Conservation (phyloP, 371 early-diverging fungal genomes). For the Syncephalastrum monosporum region DNA sequence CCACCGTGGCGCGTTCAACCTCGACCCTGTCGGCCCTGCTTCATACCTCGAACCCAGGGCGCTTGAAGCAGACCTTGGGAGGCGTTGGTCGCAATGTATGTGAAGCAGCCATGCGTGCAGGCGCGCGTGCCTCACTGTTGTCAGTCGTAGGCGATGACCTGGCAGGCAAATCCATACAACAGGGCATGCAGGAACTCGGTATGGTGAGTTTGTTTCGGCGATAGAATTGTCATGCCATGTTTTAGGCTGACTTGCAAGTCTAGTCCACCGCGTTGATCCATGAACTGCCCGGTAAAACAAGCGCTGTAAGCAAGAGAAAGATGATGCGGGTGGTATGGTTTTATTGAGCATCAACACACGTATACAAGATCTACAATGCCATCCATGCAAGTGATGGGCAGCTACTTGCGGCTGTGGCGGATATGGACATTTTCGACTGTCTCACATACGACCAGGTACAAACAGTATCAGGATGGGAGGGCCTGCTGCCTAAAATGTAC, state of each 20-base stretch:
- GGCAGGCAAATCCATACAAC: constrained; percentile 52
- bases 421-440: constrained; percentile 76
- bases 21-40: constrained; percentile 17
- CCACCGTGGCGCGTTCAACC: constrained; percentile 22
- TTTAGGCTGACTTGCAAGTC: not conserved
- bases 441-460: constrained; percentile 37
- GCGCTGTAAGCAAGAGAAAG: constrained; percentile 27
- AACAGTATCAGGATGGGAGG: no score
- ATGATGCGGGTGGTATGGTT: no score
- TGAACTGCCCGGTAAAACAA: constrained; percentile 16
- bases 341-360: not conserved
- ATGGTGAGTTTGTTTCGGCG: constrained; percentile 36
- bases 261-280: constrained; percentile 37
- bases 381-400: constrained; percentile 72
- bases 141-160: constrained; percentile 76
- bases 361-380: constrained; percentile 71
- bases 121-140: constrained; percentile 59
- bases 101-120: constrained; percentile 71
- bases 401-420: constrained; percentile 80
- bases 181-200: constrained; percentile 53
- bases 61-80: constrained; percentile 65
- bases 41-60: constrained; percentile 77
- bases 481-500: no score
- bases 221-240: no score
- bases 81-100: constrained; percentile 93